Conservation (phyloP, 179 eudicot species). For the Monotropa hypopitys region DNA sequence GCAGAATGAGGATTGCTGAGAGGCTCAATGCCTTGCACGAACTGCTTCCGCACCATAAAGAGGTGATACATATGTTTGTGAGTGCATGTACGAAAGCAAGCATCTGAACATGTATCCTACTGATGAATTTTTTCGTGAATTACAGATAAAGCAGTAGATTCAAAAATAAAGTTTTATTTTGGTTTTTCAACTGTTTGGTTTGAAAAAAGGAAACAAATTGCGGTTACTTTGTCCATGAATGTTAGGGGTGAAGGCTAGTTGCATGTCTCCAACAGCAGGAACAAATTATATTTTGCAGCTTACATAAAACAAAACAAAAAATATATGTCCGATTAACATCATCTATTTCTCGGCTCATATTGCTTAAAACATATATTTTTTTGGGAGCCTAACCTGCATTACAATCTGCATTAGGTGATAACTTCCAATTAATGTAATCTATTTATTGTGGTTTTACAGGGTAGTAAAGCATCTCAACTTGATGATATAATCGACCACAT, state of each 20-base stretch:
- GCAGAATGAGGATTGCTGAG: conserved; percentile 26
- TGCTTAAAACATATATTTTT: background rate
- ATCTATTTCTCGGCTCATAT: background rate
- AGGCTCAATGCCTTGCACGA: conserved; percentile 24
- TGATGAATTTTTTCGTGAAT: background rate
- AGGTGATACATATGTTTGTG: conserved; percentile 15
- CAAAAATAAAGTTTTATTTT: background rate
- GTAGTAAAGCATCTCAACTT: conserved; percentile 19
- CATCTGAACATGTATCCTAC: background rate
- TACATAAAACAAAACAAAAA: background rate
- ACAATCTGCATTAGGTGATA: background rate
- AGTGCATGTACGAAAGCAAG: background rate
- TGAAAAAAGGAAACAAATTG: background rate
- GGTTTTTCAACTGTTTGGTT: background rate
- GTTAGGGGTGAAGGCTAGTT: background rate
- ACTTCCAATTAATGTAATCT: background rate
- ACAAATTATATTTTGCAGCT: background rate
- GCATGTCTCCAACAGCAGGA: background rate
- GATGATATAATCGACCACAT: conserved; percentile 30
- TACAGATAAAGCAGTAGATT: background rate
- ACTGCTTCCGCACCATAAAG: conserved; percentile 27
- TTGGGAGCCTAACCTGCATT: background rate
- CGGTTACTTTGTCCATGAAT: background rate
- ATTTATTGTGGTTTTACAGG: conserved; percentile 21
- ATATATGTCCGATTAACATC: background rate